Base-by-base conservation (phyloP, 345 rosid species). In the Anastatica hierochuntica region DNA sequence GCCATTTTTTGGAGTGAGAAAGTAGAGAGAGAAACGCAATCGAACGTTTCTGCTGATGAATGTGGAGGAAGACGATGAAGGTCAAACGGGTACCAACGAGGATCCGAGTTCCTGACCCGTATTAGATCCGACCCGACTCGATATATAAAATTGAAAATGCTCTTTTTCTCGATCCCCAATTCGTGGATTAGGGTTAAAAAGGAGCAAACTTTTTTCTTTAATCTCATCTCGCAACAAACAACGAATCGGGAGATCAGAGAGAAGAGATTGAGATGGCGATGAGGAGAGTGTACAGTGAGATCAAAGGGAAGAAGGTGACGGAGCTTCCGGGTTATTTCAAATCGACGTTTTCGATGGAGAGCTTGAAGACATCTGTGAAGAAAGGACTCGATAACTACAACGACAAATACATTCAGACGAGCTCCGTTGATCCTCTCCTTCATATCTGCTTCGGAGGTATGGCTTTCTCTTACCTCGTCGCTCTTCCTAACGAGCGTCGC, bases 401-500 rank as follows among this genome's bases (percentile, higher is more conserved):
- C 34, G 84, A 77, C 39, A 84, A 84, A 75, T 88, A 88, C 81
- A 84, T 88, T 17, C 72, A 82, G 72, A 88, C 96, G 4, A 67
- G 77, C 74, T 88, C 94, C 66, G 24, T 79, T 11, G 84, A 74
- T 0, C 96, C 96, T 29, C 74, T 88, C 48, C 76, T 38, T 39
- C 96, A 88, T 45, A 76, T 88, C 67, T 84, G 88, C 70, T 74
- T 62, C 51, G 84, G 84, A 2, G 96, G 96, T 50, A 76, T 88
- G 81, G 62, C 74, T 45, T 74, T 88, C 48, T 88, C 96, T 14
- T 88, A 84, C 70, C 90, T 88, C 15, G 68, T 88, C 21, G 94
- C 96, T 42, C 96, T 88, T 35, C 94, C 96, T 1, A 82, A 88
- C 54, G 94, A 84, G 64, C 94, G 96, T 43, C 94, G 96, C 76